These are phyloP conservation scores for Fusarium sp. DNA, from an alignment of 2,329 filamentous ascomycete genomes.

Conservation along the genomic window DNA sequence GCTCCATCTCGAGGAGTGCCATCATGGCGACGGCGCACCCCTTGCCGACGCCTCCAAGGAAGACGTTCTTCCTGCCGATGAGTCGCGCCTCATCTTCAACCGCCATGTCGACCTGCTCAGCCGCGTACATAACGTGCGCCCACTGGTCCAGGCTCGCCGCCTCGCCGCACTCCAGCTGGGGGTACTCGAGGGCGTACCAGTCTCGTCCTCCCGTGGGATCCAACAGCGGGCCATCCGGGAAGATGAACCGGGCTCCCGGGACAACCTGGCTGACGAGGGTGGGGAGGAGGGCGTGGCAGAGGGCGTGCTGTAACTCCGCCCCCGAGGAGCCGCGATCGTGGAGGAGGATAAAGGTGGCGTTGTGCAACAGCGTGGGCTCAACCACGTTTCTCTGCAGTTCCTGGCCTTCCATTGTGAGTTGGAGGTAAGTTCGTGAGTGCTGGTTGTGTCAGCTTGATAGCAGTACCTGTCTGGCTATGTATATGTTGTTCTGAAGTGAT, in stretches of 20 bases:
- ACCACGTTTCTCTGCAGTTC: not conserved
- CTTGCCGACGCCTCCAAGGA: slow-evolving; percentile 15
- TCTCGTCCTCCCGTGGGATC: not conserved
- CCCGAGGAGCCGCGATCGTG: slow-evolving; percentile 6
- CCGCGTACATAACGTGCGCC: not conserved
- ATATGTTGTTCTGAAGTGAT: not conserved
- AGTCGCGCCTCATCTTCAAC: not conserved
- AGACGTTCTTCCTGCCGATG: slow-evolving; percentile 3
- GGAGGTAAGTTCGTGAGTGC: not conserved
- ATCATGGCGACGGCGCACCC: slow-evolving; percentile 8
- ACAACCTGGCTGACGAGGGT: not conserved
- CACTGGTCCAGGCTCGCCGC: not conserved
- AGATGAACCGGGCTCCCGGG: slow-evolving; percentile 5
- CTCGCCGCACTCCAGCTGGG: not conserved
- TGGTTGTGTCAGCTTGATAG: not conserved
- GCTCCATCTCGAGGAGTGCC: slow-evolving; percentile 1
- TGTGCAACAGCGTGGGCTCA: not conserved
- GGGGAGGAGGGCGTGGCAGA: not conserved
- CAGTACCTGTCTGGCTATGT: not conserved
- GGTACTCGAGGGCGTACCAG: slow-evolving; percentile 1
- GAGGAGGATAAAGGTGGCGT: slow-evolving; percentile 14
- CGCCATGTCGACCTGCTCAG: not conserved
- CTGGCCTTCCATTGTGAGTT: not conserved
- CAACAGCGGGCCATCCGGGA: not conserved
- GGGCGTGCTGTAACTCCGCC: not conserved